Conservation (phyloP, 192 early-diverging fungal genomes). For the Chytriomyces confervae region DNA sequence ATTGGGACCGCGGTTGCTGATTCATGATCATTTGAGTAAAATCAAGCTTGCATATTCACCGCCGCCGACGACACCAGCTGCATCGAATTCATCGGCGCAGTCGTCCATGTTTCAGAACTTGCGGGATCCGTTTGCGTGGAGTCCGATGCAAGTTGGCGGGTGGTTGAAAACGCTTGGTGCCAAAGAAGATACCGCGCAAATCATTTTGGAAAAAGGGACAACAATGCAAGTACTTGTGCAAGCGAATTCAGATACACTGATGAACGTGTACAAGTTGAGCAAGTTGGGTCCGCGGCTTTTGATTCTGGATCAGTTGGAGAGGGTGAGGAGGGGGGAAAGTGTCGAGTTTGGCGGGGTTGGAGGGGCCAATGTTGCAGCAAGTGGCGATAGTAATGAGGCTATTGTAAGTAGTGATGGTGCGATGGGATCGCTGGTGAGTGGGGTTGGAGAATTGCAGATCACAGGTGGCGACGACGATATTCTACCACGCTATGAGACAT, state of each 20-base stretch:
- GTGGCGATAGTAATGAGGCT: too few species aligned
- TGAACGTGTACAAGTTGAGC: neutral
- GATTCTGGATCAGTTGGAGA: slow-evolving; percentile 10
- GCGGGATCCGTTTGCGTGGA: neutral
- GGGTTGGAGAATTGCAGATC: too few species aligned
- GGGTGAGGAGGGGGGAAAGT: neutral
- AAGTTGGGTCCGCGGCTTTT: slow-evolving; percentile 25
- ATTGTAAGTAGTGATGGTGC: too few species aligned
- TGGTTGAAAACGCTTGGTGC: neutral
- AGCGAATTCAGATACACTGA: neutral
- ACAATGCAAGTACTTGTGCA: neutral
- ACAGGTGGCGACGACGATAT: too few species aligned
- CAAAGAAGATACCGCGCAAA: neutral
- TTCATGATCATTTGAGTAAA: too few species aligned
- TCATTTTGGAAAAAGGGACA: neutral
- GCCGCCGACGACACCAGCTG: too few species aligned
- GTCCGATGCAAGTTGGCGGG: too few species aligned
- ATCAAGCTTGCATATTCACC: too few species aligned
- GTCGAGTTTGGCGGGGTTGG: neutral
- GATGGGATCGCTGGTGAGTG: too few species aligned
- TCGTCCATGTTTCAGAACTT: neutral
- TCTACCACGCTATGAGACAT: too few species aligned
- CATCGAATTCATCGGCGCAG: too few species aligned
- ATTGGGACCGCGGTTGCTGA: neutral
- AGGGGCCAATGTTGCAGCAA: neutral